Evolutionary conservation across 2,329 filamentous ascomycete species (phyloP).

Genomic region (Sordariomycetes sp.): DNA sequence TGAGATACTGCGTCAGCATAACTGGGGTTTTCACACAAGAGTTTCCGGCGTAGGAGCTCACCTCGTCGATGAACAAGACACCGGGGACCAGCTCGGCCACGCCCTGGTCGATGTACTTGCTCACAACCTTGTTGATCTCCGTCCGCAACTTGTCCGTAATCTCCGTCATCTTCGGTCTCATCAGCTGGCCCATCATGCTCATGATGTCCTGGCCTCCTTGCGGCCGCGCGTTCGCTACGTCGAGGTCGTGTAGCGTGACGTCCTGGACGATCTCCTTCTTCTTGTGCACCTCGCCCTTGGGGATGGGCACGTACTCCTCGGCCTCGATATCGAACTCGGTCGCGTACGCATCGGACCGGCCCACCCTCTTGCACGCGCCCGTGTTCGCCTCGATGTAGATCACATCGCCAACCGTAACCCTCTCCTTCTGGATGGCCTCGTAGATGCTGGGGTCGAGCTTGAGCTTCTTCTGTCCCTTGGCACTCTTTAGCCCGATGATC

Average conservation of each 20-base stretch:
- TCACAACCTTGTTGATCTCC: slow-evolving; percentile 99
- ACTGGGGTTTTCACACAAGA: background rate
- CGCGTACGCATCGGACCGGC: slow-evolving; percentile 89
- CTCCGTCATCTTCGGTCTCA: slow-evolving; percentile 99
- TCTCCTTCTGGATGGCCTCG: slow-evolving; percentile 97
- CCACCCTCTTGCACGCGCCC: slow-evolving; percentile 93
- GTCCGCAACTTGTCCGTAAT: slow-evolving; percentile 93
- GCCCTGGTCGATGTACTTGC: slow-evolving; percentile 97
- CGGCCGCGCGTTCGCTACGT: slow-evolving; percentile 88
- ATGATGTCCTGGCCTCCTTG: slow-evolving; percentile 98
- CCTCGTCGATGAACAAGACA: slow-evolving; percentile 97
- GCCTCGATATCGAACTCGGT: slow-evolving; percentile 98
- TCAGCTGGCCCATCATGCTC: slow-evolving; percentile 99
- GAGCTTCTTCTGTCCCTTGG: slow-evolving; percentile 95
- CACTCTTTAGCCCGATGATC: slow-evolving; percentile 87
- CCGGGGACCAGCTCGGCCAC: slow-evolving; percentile 97
- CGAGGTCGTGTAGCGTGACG: slow-evolving; percentile 91
- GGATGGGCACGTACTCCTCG: slow-evolving; percentile 97
- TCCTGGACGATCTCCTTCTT: slow-evolving; percentile 99
- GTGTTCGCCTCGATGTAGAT: slow-evolving; percentile 99
- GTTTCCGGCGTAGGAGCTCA: slow-evolving; percentile 26
- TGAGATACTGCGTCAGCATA: slow-evolving; percentile 1
- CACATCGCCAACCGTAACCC: slow-evolving; percentile 90
- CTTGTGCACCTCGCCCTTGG: slow-evolving; percentile 98
- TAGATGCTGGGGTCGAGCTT: slow-evolving; percentile 96